Evolutionary conservation across 768 basidiomycete species (phyloP), one percentile per base, ranked within the genome.

Genomic region (Mycena rebaudengoi): DNA sequence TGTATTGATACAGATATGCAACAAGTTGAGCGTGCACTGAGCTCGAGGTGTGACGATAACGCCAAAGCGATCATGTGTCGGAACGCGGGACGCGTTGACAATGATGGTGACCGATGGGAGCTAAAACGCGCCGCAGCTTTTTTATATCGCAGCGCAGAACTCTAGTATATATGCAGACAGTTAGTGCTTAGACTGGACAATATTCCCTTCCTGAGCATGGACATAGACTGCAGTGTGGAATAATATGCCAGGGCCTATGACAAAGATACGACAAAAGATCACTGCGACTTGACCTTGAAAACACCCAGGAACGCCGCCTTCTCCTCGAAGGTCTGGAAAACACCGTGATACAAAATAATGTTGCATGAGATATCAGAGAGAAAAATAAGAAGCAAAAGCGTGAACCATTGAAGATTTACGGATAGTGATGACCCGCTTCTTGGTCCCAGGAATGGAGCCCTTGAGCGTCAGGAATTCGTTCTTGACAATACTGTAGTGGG

Each of bases 401-500:
- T 96, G 96, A 59, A 93, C 90, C 91, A 96, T 94, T 77, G 98
- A 88, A 23, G 95, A 95, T 77, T 99, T 98, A 77, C 98, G 93
- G 78, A 99, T 89, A 64, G 96, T 98, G 76, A 99, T 86, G 70
- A 99, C 91, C 83, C 98, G 94, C 87, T 99, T 99, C 86, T 94
- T 95, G 77, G 94, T 96, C 71, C 97, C 98, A 62, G 95, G 94
- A 68, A 96, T 86, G 54, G 90, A 95, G 66, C 97, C 97, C 86
- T 99, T 99, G 80, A 99, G 85, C 80, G 99, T 89, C 73, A 99
- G 81, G 86, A 91, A 99, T 79, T 99, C 98, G 85, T 98, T 97
- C 88, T 93, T 96, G 83, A 99, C 92, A 74, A 98, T 87, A 87
- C 97, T 96, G 79, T 99, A 99, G 78, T 98, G 95, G 62, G 96